A percentile compares a stretch with the other conserved stretches of the same genome.
Conservation (phyloP, 306 rosid species). For the Glycine soja region DNA sequence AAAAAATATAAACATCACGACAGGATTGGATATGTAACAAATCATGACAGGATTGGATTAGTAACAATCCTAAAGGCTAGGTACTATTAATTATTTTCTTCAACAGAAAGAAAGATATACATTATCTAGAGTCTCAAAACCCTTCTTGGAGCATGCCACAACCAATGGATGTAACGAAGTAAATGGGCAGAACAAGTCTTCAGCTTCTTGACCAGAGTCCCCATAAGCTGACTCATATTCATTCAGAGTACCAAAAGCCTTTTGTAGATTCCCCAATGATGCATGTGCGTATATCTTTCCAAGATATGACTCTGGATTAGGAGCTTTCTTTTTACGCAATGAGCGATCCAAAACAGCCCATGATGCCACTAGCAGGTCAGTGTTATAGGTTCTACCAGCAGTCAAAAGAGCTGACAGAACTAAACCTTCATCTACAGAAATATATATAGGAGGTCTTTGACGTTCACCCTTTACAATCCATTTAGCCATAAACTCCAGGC, state of each 20-base stretch:
- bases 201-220: slow-evolving; percentile 62
- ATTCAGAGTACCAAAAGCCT: slow-evolving; percentile 75
- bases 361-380: slow-evolving; percentile 76
- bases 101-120: slow-evolving; percentile 60
- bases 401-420: slow-evolving; percentile 75
- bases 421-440: slow-evolving; percentile 87
- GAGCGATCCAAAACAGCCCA: slow-evolving; percentile 86
- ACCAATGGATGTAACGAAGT: slow-evolving; percentile 87
- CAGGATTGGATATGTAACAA: slow-evolving; percentile 5
- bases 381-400: slow-evolving; percentile 77
- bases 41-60: slow-evolving; percentile 1
- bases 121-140: slow-evolving; percentile 89
- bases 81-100: slow-evolving; percentile 41
- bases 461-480: slow-evolving; percentile 88
- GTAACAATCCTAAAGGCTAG: slow-evolving; percentile 2
- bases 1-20: slow-evolving; percentile 6
- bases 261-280: slow-evolving; percentile 74
- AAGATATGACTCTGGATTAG: slow-evolving; percentile 88
- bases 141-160: slow-evolving; percentile 83
- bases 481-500: slow-evolving; percentile 83
- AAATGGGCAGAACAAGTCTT: slow-evolving; percentile 88
- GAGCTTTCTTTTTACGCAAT: slow-evolving; percentile 76
- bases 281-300: slow-evolving; percentile 86
- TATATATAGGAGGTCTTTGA: slow-evolving; percentile 66
- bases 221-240: slow-evolving; percentile 80